Conservation (phyloP, 352 stramenopile species). For the Plasmopara muralis region DNA sequence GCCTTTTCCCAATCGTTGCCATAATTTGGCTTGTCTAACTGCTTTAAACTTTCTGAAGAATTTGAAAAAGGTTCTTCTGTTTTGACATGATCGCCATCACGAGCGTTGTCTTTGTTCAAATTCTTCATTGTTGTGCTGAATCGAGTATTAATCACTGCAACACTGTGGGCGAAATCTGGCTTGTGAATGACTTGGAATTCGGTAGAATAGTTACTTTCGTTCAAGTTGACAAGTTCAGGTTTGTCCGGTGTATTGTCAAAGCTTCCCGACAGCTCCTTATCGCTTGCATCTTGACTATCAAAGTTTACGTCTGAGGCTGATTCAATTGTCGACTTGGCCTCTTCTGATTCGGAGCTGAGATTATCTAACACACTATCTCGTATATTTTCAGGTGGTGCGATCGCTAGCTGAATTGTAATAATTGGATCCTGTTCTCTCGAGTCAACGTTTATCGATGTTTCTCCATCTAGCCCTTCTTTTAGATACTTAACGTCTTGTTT, state of each 20-base stretch:
- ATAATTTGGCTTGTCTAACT: background rate
- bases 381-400: background rate
- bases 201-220: conserved; percentile 17
- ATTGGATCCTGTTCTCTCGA: background rate
- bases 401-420: conserved; percentile 6
- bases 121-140: conserved; percentile 35
- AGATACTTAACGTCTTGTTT: conserved; percentile 1
- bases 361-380: background rate
- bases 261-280: conserved; percentile 2
- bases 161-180: conserved; percentile 31
- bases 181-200: conserved; percentile 44
- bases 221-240: conserved; percentile 11
- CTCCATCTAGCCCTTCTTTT: conserved; percentile 8
- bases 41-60: background rate
- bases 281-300: conserved; percentile 1
- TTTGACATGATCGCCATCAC: conserved; percentile 25
- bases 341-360: conserved; percentile 1
- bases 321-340: conserved; percentile 1
- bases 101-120: conserved; percentile 40
- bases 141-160: conserved; percentile 29
- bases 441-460: conserved; percentile 1
- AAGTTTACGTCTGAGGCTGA: background rate
- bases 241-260: conserved; percentile 1
- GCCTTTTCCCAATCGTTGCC: background rate
- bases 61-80: background rate